Conservation (phyloP, 2,329 filamentous ascomycete genomes). For the Ascochyta viciae-villosae region DNA sequence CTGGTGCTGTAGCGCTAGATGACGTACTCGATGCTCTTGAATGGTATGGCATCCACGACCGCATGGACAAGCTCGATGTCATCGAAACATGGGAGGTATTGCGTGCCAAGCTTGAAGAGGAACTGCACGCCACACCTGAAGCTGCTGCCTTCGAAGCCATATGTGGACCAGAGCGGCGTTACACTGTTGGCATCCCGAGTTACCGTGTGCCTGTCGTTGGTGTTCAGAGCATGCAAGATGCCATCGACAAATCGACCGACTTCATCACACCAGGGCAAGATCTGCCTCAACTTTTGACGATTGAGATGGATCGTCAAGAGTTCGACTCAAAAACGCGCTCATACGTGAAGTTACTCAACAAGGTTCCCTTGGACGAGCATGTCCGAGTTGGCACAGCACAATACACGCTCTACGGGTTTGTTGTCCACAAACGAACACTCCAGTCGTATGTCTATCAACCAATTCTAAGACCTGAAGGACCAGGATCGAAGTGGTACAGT, state of each 20-base stretch:
- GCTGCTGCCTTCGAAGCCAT: slow-evolving; percentile 52
- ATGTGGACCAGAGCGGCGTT: slow-evolving; percentile 53
- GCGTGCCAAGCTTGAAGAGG: slow-evolving; percentile 60
- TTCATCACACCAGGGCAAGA: slow-evolving; percentile 30
- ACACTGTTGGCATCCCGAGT: slow-evolving; percentile 41
- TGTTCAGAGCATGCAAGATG: slow-evolving; percentile 51
- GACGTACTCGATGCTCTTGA: slow-evolving; percentile 48
- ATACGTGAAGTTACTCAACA: slow-evolving; percentile 65
- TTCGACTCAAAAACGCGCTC: slow-evolving; percentile 62
- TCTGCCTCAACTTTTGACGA: slow-evolving; percentile 58
- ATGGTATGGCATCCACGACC: slow-evolving; percentile 50
- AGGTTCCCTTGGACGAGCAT: slow-evolving; percentile 63
- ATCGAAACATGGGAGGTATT: slow-evolving; percentile 63
- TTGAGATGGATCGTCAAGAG: slow-evolving; percentile 65
- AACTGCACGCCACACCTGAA: slow-evolving; percentile 56
- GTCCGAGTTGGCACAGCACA: slow-evolving; percentile 56
- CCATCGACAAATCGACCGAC: slow-evolving; percentile 45
- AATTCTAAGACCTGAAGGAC: slow-evolving; percentile 65
- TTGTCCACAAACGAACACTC: slow-evolving; percentile 66
- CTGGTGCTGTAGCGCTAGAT: slow-evolving; percentile 43
- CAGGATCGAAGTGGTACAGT: slow-evolving; percentile 64
- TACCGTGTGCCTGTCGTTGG: slow-evolving; percentile 48
- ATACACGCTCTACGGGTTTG: slow-evolving; percentile 66
- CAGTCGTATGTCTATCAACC: slow-evolving; percentile 66
- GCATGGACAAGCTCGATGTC: slow-evolving; percentile 56